Base-by-base conservation (phyloP, 2,329 filamentous ascomycete genomes). In the Ceratocystis papillata region DNA sequence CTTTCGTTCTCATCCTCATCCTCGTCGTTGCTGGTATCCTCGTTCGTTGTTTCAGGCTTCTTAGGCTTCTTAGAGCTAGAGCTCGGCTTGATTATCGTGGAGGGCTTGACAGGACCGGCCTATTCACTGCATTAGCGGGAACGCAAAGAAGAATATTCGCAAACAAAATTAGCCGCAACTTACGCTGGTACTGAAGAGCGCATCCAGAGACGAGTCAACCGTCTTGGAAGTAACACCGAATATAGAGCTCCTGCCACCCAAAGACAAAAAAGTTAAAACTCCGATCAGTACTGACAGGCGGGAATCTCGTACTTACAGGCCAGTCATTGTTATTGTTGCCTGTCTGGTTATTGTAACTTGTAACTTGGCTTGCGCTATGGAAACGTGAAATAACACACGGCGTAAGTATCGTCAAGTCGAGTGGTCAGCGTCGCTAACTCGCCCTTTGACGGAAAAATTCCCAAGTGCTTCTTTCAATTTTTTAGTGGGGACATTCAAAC, bases 131-230 rank as follows among this genome's bases (percentile, higher is more conserved):
- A 17, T 70, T n/a, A 70, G 60, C 12, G 67, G 65, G 12, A 30
- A 20, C 17, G 7, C 28, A 59, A 15, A 37, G 3, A 17, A 37
- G 33, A 17, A 65, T 12, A 41, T 37, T 20, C 30, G 59, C 44
- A 41, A n/a, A 57, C 33, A 17, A 17, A 10, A 30, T n/a, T 6
- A 28, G 15, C 12, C 61, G 30, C 41, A 67, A 81, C 86, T 77
- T 81, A 90, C 87, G 79, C 88, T 90, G 67, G 81, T 79, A 67
- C 86, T 81, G 76, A 91, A 91, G 48, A 91, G 80, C 68, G 86
- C 85, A 72, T 86, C 80, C 70, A 91, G 78, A 66, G 80, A 77
- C 73, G 87, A 86, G 78, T 91, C 87, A 68, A 90, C 79, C 68
- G 80, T 79, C 74, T 82, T 82, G 66, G 77, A 75, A 20, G 67